Evolutionary conservation across 805 yeast species (phyloP), one percentile per base, ranked within the genome.

Genomic region (Zygoascus tannicola): DNA sequence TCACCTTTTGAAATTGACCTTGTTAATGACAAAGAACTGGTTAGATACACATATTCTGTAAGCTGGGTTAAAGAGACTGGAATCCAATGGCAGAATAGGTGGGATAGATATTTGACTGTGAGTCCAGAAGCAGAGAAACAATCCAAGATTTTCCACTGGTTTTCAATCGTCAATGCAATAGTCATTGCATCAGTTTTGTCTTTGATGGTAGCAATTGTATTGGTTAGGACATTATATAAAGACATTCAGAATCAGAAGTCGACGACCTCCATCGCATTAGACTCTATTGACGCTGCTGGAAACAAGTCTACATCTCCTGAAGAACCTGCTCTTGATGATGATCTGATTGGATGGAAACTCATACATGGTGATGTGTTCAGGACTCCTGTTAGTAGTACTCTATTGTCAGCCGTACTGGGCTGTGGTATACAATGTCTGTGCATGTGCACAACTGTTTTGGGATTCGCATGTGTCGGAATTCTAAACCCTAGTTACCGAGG

Each of bases 61-160:
- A 81, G 81, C 56, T 86, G 95, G 94, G 70, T 92, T 58, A 94
- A 86, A 58, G 95, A 86, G 47, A 65, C 66, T 35, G 71, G 76
- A 2, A 67, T 83, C 20, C 71, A 73, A 21, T 82, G 85, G 73
- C 69, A 71, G 40, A 69, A 78, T 46, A 69, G 95, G 52, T 85
- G 94, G 92, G 76, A 76, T 37, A 63, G 80, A 52, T 86, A 80
- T 59, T 70, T 76, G 46, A 39, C 44, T 16, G 81, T 76, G 41
- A 35, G 28, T 5, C 22, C 30, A 15, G 65, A 67, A 22, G 58
- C 66, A 19, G 69, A 67, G 26, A 64, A 69, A 32, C 74, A 72
- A 30, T 40, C 43, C n/a, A 20, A 21, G 4, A 14, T 32, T 4
- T 76, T 84, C 48, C 94, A 84, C 57, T 84, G 92, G 90, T 60